Evolutionary conservation across 2,329 filamentous ascomycete genomes (phyloP), one percentile per base, ranked within the genome.

Genomic region (Dryadomyces quercivorus): DNA sequence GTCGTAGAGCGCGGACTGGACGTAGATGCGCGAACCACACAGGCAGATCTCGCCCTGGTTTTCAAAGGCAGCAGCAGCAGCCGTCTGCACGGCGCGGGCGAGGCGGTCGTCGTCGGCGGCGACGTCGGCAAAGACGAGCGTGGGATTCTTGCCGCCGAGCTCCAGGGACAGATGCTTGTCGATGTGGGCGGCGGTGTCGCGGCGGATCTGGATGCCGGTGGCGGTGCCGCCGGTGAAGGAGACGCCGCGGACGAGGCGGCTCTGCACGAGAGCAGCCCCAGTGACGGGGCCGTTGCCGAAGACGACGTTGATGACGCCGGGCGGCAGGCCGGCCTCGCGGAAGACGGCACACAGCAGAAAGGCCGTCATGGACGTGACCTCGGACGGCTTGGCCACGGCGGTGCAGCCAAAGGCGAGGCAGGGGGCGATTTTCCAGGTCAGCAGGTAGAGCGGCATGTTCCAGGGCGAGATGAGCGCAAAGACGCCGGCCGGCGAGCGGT

Each of bases 391-490:
- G 48, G 84, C 68, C 38, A 84, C 72, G 52, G 84, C 70, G 2
- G 79, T 80, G 67, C 84, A 84, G 56, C 81, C 81, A 57, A 78
- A 77, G 51, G 79, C 79, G 44, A 84, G 64, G n/a, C 80, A 80
- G 12, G 86, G 86, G 20, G 84, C 86, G 59, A 89, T 74, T 65
- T 89, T 89, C 84, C 85, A 86, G 4, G 81, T 82, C 15, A 85
- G 84, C 80, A 90, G 89, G 20, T 77, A 75, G 1, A 91, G 73
- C 1, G 87, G 87, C 60, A 85, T 88, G 66, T 92, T 92, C 85
- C 86, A 92, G 10, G 86, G 85, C 56, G 88, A 87, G 58, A 91
- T 89, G 66, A 76, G 75, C 16, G 77, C 86, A 60, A 85, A 87
- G 0, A 92, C 87, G 43, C 88, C 88, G 43, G 91, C 71, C 1